These are phyloP conservation scores for Fusarium sp. DNA, from an alignment of 2,329 filamentous ascomycete genomes.

Conservation along the genomic window DNA sequence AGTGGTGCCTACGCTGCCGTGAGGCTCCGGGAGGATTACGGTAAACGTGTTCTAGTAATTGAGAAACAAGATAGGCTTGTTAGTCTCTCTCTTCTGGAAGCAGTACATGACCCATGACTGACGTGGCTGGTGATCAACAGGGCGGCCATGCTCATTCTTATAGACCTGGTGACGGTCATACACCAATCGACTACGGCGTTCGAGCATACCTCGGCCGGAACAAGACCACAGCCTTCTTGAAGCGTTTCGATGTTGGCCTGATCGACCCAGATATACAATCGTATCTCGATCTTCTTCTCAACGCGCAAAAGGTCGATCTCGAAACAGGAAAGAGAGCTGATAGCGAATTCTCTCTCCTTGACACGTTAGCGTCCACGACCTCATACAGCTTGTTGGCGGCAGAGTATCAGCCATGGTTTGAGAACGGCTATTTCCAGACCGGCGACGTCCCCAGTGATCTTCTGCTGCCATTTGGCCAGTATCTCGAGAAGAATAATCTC, in stretches of 20 bases:
- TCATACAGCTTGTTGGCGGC: conserved; percentile 8
- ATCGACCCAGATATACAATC: not conserved
- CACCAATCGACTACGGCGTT: conserved; percentile 26
- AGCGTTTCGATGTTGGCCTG: conserved; percentile 23
- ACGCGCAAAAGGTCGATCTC: conserved; percentile 20
- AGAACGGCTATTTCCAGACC: conserved; percentile 27
- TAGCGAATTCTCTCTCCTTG: conserved; percentile 12
- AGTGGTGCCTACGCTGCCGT: conserved; percentile 33
- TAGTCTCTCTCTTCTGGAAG: fast-evolving
- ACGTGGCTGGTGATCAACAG: not conserved
- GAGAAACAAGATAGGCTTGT: conserved; percentile 30
- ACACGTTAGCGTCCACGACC: not conserved
- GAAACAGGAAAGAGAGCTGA: conserved; percentile 14
- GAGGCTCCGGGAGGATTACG: conserved; percentile 30
- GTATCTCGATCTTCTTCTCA: not conserved
- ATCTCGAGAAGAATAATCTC: conserved; percentile 11
- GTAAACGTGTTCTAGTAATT: conserved; percentile 29
- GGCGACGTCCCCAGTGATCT: conserved; percentile 14
- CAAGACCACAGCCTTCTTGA: conserved; percentile 18
- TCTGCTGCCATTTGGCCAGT: conserved; percentile 26
- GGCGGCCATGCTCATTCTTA: conserved; percentile 33
- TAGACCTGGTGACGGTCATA: not conserved
- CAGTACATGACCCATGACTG: not conserved
- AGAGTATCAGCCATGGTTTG: conserved; percentile 29
- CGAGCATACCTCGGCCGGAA: conserved; percentile 28